These are phyloP conservation scores for Rosa rugosa DNA, from an alignment of 306 rosid genomes.

Conservation along the genomic window DNA sequence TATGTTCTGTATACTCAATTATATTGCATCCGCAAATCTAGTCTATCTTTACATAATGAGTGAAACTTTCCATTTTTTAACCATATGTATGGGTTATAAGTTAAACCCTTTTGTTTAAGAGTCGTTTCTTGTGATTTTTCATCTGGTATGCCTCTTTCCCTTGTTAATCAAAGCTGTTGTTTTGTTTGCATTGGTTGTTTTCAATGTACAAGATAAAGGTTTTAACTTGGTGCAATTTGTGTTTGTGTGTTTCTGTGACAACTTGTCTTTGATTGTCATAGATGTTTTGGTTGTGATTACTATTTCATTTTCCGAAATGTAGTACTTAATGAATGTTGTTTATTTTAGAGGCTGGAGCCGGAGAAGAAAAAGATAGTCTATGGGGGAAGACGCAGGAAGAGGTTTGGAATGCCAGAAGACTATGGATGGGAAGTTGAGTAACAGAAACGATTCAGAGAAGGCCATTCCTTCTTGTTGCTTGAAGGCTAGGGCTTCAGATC, in stretches of 20 bases:
- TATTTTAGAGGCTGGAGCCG: slow-evolving; percentile 80
- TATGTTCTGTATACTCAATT: not conserved
- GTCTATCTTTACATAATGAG: not conserved
- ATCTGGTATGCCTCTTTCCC: slow-evolving; percentile 9
- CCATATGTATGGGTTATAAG: slow-evolving; percentile 13
- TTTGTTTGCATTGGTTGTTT: not conserved
- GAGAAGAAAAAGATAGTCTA: slow-evolving; percentile 65
- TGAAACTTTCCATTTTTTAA: slow-evolving; percentile 13
- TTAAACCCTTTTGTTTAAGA: slow-evolving; percentile 17
- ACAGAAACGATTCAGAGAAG: slow-evolving; percentile 48
- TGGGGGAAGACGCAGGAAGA: slow-evolving; percentile 93
- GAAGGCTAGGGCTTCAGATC: slow-evolving; percentile 73
- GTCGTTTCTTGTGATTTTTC: slow-evolving; percentile 12
- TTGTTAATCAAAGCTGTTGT: not conserved
- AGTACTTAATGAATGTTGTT: slow-evolving; percentile 24
- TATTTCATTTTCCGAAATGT: not conserved
- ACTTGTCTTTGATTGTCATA: not conserved
- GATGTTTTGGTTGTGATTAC: slow-evolving; percentile 9
- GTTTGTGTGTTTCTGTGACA: not conserved
- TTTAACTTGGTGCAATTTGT: slow-evolving; percentile 11
- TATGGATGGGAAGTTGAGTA: slow-evolving; percentile 98
- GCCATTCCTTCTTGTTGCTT: slow-evolving; percentile 87
- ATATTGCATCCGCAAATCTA: not conserved
- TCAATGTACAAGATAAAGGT: not conserved
- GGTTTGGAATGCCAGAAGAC: slow-evolving; percentile 97